These are phyloP conservation scores for Pisolithus sp. DNA, from an alignment of 768 basidiomycete species.

Conservation along the genomic window DNA sequence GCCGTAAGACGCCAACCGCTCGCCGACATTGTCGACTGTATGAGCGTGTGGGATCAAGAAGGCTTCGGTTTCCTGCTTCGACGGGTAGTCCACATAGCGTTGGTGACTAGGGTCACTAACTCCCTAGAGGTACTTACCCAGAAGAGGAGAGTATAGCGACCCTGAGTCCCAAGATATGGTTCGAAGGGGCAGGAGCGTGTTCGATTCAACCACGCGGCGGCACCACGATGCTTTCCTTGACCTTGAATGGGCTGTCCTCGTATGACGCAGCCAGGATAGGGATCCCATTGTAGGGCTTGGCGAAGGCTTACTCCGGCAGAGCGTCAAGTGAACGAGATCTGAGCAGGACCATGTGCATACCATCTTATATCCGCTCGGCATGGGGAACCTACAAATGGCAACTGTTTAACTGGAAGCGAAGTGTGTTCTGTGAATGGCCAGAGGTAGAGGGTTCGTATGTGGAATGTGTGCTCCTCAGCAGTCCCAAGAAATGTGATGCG, in stretches of 20 bases:
- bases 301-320: too few species aligned
- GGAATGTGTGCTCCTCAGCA: too few species aligned
- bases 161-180: conserved; percentile 47
- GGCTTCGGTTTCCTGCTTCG: conserved; percentile 59
- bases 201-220: conserved; percentile 46
- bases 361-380: too few species aligned
- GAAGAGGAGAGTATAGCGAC: conserved; percentile 44
- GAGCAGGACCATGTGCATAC: too few species aligned
- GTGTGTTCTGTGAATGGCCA: too few species aligned
- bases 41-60: conserved; percentile 53
- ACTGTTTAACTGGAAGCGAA: too few species aligned
- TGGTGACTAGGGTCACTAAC: conserved; percentile 51
- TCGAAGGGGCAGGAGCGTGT: conserved; percentile 36
- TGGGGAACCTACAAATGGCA: too few species aligned
- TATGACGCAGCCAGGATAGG: conserved; percentile 39
- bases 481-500: too few species aligned
- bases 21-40: conserved; percentile 47
- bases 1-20: conserved; percentile 57
- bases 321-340: too few species aligned
- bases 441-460: too few species aligned
- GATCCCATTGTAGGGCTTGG: conserved; percentile 9
- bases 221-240: conserved; percentile 44
- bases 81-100: conserved; percentile 51
- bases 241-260: conserved; percentile 17
- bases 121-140: conserved; percentile 50